Base-by-base conservation (phyloP, 805 yeast species). In the Wickerhamiella brachini region DNA sequence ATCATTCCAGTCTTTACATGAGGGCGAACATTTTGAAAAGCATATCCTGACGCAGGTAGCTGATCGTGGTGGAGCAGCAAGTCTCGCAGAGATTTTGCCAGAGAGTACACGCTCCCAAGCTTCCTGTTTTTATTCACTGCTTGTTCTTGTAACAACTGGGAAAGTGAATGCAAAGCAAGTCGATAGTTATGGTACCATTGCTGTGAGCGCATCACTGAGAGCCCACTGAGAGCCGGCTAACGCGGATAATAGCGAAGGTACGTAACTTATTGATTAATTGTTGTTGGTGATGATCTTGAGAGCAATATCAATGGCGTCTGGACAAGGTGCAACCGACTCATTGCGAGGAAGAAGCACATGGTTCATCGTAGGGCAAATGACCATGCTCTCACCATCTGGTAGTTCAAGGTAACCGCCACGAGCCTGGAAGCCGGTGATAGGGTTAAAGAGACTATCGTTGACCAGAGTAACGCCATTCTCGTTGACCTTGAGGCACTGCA, bases 331-430 rank as follows among this genome's bases (percentile, higher is more conserved):
- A 3, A 44, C 43, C 6, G 47, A 48, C n/a, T 45, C 46, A 29
- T 53, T 53, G 50, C 54, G 50, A 39, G 52, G 52, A 3, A 55
- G 50, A 5, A 59, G 49, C 26, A 59, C 62, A 15, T 58, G 51
- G 53, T 57, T 56, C 55, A 57, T 56, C 15, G 57, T 49, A 5
- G 65, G 65, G 48, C 65, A 62, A 5, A 62, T 50, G 15, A 53
- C 55, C 18, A 55, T 52, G 23, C 26, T 43, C 3, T 57, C 51
- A 23, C 47, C 48, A 8, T 38, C 49, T 17, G 49, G 46, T 9
- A 58, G 49, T 13, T 47, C 47, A 17, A 61, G 49, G 18, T 37
- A 44, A 41, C 55, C 50, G n/a, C 50, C 56, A 5, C 49, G 17
- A 12, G 56, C 53, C 7, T 44, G 17, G 51, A 61, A 59, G 10